A percentile compares a stretch with the other conserved stretches of the same genome.
These are phyloP conservation scores for Lentinula detonsa DNA, from an alignment of 768 basidiomycete species.

Conservation along the genomic window DNA sequence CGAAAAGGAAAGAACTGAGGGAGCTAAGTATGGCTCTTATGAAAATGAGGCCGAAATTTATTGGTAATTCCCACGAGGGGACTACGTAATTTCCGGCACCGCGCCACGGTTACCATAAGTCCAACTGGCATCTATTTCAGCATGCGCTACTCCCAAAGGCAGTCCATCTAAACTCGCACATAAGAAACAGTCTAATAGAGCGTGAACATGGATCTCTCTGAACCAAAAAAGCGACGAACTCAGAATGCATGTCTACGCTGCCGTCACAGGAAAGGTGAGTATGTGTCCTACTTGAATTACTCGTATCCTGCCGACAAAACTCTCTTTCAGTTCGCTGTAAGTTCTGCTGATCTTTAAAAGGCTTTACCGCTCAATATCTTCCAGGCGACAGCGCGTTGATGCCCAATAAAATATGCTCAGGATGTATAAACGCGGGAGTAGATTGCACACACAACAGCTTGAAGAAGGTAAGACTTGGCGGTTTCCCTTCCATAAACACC, in stretches of 20 bases:
- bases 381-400: conserved; percentile 40
- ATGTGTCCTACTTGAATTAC: not conserved
- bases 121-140: no score
- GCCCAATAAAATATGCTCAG: conserved; percentile 32
- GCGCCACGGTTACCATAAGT: no score
- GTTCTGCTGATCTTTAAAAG: conserved; percentile 2
- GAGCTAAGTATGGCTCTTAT: no score
- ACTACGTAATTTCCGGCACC: no score
- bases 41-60: no score
- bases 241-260: conserved; percentile 60
- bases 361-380: not conserved
- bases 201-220: not conserved
- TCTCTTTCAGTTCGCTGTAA: conserved; percentile 39
- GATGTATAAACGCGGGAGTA: conserved; percentile 29
- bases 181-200: no score
- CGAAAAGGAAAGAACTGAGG: no score
- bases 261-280: conserved; percentile 19
- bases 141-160: no score
- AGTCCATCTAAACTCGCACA: no score
- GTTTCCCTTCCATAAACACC: not conserved
- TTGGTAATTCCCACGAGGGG: no score
- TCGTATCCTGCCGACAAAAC: not conserved
- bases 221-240: conserved; percentile 40
- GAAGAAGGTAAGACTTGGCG: not conserved
- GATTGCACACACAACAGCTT: not conserved